phyloP scores from a whole-genome alignment of 1,139 yeast genomes.

The Debaryomycetaceae sp. region DNA sequence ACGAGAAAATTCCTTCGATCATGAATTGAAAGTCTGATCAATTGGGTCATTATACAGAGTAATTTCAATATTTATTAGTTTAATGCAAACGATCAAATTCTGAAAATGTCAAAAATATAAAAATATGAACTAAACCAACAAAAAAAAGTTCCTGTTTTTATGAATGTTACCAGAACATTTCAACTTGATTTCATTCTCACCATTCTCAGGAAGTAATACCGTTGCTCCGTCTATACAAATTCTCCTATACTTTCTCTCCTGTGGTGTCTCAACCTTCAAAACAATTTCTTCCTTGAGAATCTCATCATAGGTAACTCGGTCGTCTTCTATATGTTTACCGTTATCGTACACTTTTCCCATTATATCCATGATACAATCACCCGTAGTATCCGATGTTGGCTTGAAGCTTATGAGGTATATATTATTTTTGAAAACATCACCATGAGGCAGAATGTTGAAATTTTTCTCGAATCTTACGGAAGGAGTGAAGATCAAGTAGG shows the following conservation, averaged over 20 bases:
- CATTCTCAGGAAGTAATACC: conserved; percentile 26
- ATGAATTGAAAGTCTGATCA: no score
- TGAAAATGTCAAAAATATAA: no score
- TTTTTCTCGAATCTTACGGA: conserved; percentile 63
- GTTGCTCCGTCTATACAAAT: conserved; percentile 57
- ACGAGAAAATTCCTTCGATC: no score
- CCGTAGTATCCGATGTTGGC: conserved; percentile 22
- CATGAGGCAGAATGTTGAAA: conserved; percentile 71
- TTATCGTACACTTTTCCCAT: conserved; percentile 58
- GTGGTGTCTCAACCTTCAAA: conserved; percentile 21
- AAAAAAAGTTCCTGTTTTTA: conserved; percentile 21
- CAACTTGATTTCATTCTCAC: conserved; percentile 16
- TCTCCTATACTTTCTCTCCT: conserved; percentile 25
- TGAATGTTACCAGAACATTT: conserved; percentile 17
- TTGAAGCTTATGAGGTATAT: conserved; percentile 57
- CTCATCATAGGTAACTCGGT: conserved; percentile 41
- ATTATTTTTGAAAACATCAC: conserved; percentile 47
- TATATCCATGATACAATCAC: conserved; percentile 46
- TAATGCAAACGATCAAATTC: no score
- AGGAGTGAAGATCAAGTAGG: conserved; percentile 67
- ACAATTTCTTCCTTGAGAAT: conserved; percentile 23
- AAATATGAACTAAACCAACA: no score
- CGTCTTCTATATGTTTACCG: conserved; percentile 51
- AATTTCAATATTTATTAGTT: no score
- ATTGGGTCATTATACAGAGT: no score